Percentiles rank a stretch among this genome's conserved stretches.
phyloP scores from a whole-genome alignment of 129 eudicot species.

The Artemisia annua region DNA sequence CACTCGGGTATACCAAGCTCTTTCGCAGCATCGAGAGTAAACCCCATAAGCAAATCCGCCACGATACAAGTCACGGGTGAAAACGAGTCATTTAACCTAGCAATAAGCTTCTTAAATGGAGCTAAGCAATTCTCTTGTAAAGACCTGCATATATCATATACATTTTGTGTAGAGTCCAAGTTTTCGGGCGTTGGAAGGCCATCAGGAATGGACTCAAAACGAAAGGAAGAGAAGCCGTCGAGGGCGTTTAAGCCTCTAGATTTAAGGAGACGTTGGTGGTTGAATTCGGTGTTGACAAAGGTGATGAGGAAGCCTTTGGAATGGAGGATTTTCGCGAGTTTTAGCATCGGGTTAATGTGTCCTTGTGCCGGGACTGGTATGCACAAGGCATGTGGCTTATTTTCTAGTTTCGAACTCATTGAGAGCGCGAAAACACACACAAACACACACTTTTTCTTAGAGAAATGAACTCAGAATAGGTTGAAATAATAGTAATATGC shows the following conservation, averaged over 20 bases:
- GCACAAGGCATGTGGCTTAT: slow-evolving; percentile 40
- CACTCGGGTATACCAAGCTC: slow-evolving; percentile 42
- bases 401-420: slow-evolving; percentile 23
- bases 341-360: slow-evolving; percentile 37
- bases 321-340: slow-evolving; percentile 39
- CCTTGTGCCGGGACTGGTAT: slow-evolving; percentile 56
- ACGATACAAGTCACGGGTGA: slow-evolving; percentile 43
- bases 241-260: slow-evolving; percentile 38
- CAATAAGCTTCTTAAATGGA: slow-evolving; percentile 33
- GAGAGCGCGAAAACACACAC: background rate
- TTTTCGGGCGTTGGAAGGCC: slow-evolving; percentile 43
- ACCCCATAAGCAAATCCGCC: slow-evolving; percentile 46
- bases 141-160: slow-evolving; percentile 33
- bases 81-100: slow-evolving; percentile 22
- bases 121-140: slow-evolving; percentile 22
- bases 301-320: slow-evolving; percentile 37
- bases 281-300: slow-evolving; percentile 37
- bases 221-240: slow-evolving; percentile 34
- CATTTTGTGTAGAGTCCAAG: slow-evolving; percentile 41
- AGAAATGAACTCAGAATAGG: background rate
- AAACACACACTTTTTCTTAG: background rate
- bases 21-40: slow-evolving; percentile 37
- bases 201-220: slow-evolving; percentile 48
- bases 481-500: background rate
- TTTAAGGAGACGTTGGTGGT: slow-evolving; percentile 40